These are phyloP conservation scores for Yarrowia sp. DNA, from an alignment of 805 yeast species.

Conservation along the genomic window DNA sequence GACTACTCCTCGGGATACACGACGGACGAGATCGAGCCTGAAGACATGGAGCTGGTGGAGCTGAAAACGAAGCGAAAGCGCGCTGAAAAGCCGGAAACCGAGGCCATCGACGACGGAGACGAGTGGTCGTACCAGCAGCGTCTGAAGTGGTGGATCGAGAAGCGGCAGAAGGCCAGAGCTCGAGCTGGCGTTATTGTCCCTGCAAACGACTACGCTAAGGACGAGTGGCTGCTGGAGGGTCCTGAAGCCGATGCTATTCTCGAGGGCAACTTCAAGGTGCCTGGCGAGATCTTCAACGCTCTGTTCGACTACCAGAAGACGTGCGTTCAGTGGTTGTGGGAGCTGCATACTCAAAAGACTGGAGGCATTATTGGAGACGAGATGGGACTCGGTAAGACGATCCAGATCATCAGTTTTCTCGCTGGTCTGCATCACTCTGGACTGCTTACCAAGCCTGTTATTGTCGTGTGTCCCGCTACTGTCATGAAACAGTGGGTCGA, in stretches of 20 bases:
- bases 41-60: slow-evolving; percentile 13
- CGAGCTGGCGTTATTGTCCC: slow-evolving; percentile 31
- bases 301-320: slow-evolving; percentile 93
- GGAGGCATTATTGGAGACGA: slow-evolving; percentile 98
- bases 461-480: slow-evolving; percentile 95
- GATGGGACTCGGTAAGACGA: slow-evolving; percentile 97
- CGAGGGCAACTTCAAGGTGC: slow-evolving; percentile 67
- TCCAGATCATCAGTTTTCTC: slow-evolving; percentile 84
- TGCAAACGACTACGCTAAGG: slow-evolving; percentile 28
- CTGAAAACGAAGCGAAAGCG: neutral
- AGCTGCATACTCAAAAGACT: slow-evolving; percentile 77
- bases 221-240: slow-evolving; percentile 7
- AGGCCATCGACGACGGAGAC: slow-evolving; percentile 74
- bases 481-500: slow-evolving; percentile 96
- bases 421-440: slow-evolving; percentile 89
- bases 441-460: slow-evolving; percentile 67
- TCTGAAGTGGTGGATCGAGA: slow-evolving; percentile 55
- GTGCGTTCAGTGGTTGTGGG: slow-evolving; percentile 97
- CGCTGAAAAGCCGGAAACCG: neutral
- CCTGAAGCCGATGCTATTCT: slow-evolving; percentile 65
- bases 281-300: slow-evolving; percentile 86
- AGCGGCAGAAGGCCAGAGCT: slow-evolving; percentile 49
- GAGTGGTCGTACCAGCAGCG: slow-evolving; percentile 61
- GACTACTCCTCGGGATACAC: neutral
- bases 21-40: slow-evolving; percentile 5